Evolutionary conservation across 2,329 filamentous ascomycete species (phyloP), one percentile per base, ranked within the genome.

Genomic region (Fragosphaeria purpurea): DNA sequence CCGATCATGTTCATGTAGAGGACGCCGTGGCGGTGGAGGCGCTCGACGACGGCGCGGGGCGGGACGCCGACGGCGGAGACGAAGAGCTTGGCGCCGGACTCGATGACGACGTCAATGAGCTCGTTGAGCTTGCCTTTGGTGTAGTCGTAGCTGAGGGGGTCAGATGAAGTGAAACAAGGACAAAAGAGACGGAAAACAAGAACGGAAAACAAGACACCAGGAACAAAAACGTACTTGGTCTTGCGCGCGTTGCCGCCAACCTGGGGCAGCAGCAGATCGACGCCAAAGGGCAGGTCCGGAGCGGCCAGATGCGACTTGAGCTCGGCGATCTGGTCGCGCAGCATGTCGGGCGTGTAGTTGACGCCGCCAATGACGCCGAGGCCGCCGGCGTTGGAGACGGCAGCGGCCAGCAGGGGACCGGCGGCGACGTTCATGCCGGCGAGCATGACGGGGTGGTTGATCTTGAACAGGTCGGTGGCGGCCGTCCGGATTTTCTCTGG

Each of bases 1-100:
- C 93, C 93, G 67, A 98, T 90, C 93, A 98, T 98, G 83, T 98
- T 98, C 93, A 97, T 97, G 79, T 94, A 95, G 59, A 95, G 78
- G 60, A 98, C 80, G 59, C 90, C 90, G 63, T 82, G 74, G 64
- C 82, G 79, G 79, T 98, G 93, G 44, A 98, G 82, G 65, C 80
- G 85, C 58, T 97, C 89, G 62, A 98, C 89, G 53, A 96, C 84
- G 60, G 79, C 74, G 71, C 87, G 88, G 59, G 93, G 88, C 42
- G 93, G 90, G 32, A 97, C 86, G 63, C 93, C 93, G 66, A 98
- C 89, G 62, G 93, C 93, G 48, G 88, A 96, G 61, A 98, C 93
- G 73, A 98, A 98, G 53, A 98, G 82, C 69, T 83, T 90, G 55
- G 89, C 86, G 58, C 88, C 88, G 50, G 84, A 88, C 63, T 94